Conservation (phyloP, 305 asterid species). For the Fraxinus baroniana region DNA sequence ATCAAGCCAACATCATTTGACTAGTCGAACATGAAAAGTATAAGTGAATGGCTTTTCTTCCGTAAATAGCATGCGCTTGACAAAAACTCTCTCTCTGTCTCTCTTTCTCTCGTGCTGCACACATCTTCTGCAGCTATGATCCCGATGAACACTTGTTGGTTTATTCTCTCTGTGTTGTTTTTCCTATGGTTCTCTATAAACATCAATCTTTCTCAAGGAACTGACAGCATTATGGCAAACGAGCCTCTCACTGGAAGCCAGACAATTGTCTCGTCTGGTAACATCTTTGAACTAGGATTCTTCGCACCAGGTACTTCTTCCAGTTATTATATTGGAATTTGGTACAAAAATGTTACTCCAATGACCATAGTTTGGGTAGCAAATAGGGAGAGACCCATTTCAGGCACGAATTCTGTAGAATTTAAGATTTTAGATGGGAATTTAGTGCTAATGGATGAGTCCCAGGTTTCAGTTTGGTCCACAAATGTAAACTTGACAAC, state of each 20-base stretch:
- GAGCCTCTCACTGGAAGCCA: slow-evolving; percentile 41
- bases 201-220: slow-evolving; percentile 14
- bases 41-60: background rate
- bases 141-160: no score
- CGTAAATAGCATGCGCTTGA: background rate
- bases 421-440: slow-evolving; percentile 33
- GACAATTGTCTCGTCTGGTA: slow-evolving; percentile 33
- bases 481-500: slow-evolving; percentile 36
- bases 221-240: slow-evolving; percentile 34
- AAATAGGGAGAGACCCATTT: slow-evolving; percentile 34
- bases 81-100: background rate
- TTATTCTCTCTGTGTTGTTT: no score
- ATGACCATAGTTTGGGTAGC: slow-evolving; percentile 49
- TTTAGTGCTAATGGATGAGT: slow-evolving; percentile 44
- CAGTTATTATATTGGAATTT: slow-evolving; percentile 40
- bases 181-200: no score
- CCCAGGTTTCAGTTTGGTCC: slow-evolving; percentile 43
- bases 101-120: background rate
- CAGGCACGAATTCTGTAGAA: slow-evolving; percentile 26
- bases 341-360: slow-evolving; percentile 29
- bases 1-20: background rate
- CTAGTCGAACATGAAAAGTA: background rate
- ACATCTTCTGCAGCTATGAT: background rate
- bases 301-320: slow-evolving; percentile 34
- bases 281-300: slow-evolving; percentile 42